Evolutionary conservation across 2,329 filamentous ascomycete species (phyloP).

Genomic region (Laburnicola sp.): DNA sequence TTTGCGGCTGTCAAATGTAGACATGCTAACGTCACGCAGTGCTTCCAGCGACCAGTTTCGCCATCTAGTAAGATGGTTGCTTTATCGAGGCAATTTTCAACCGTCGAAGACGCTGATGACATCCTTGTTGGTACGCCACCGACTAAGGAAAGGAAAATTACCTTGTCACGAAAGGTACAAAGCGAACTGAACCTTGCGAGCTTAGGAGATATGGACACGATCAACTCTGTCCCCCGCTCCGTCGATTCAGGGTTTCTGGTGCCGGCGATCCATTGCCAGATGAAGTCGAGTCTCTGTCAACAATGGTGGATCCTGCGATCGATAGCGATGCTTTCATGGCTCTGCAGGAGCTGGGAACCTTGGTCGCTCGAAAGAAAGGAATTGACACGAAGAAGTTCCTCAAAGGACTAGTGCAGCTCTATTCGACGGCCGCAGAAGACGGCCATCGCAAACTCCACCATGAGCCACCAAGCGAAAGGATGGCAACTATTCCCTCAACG

Average conservation of each 20-base stretch:
- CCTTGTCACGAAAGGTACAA: slow-evolving; percentile 33
- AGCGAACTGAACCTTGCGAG: slow-evolving; percentile 34
- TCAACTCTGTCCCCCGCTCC: slow-evolving; percentile 15
- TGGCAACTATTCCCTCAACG: background rate
- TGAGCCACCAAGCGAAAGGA: background rate
- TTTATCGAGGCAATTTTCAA: slow-evolving; percentile 45
- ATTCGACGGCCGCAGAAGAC: slow-evolving; percentile 13
- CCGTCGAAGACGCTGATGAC: slow-evolving; percentile 29
- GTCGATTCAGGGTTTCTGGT: slow-evolving; percentile 40
- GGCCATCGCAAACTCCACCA: background rate
- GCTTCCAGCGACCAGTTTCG: slow-evolving; percentile 35
- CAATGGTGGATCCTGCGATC: slow-evolving; percentile 13
- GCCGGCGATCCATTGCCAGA: slow-evolving; percentile 39
- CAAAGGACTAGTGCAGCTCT: slow-evolving; percentile 39
- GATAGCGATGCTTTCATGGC: slow-evolving; percentile 38
- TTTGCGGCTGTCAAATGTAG: too few species aligned
- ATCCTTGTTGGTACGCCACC: slow-evolving; percentile 43
- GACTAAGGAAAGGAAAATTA: slow-evolving; percentile 8
- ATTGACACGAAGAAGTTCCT: slow-evolving; percentile 38
- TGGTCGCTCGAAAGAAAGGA: slow-evolving; percentile 43
- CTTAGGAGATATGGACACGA: slow-evolving; percentile 6
- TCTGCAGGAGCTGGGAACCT: slow-evolving; percentile 39
- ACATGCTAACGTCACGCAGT: slow-evolving; percentile 17
- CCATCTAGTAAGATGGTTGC: slow-evolving; percentile 46
- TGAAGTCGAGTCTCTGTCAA: slow-evolving; percentile 18